These are phyloP conservation scores for Fomitopsis pinicola DNA, from an alignment of 1,284 basidiomycete species.

Conservation along the genomic window DNA sequence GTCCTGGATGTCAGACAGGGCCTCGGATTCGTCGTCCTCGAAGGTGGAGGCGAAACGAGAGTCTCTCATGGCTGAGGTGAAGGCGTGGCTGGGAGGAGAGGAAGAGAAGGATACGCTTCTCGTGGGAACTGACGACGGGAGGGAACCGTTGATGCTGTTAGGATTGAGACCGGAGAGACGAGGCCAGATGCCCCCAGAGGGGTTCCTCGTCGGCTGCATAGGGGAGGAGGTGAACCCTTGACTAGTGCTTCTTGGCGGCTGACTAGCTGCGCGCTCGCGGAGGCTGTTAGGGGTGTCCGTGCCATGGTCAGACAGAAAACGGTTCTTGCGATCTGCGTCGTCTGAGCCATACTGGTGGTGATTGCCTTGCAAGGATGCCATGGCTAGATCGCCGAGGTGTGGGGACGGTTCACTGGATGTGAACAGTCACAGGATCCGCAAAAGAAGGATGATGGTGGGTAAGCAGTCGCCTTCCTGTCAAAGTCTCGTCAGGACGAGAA, in stretches of 20 bases:
- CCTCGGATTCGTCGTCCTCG: slow-evolving; percentile 71
- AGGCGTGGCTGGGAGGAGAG: slow-evolving; percentile 40
- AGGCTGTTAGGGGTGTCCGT: slow-evolving; percentile 31
- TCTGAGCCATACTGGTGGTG: slow-evolving; percentile 27
- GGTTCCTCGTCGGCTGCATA: slow-evolving; percentile 47
- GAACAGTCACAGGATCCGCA: slow-evolving; percentile 25
- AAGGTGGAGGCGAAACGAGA: slow-evolving; percentile 60
- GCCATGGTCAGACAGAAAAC: slow-evolving; percentile 45
- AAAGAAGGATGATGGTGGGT: slow-evolving; percentile 4
- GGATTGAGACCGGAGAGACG: slow-evolving; percentile 36
- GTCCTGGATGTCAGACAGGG: slow-evolving; percentile 40
- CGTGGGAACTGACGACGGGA: slow-evolving; percentile 45
- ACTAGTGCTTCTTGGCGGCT: slow-evolving; percentile 54
- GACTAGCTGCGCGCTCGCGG: slow-evolving; percentile 61
- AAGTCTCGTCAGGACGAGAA: neutral
- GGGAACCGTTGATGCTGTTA: slow-evolving; percentile 20
- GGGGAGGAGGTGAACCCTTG: slow-evolving; percentile 51
- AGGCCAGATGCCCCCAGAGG: slow-evolving; percentile 43
- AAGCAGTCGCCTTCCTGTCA: neutral
- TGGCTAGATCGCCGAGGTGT: slow-evolving; percentile 19
- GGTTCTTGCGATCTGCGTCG: slow-evolving; percentile 46
- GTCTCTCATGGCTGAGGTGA: slow-evolving; percentile 61
- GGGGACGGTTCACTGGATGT: slow-evolving; percentile 23
- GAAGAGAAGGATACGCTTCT: slow-evolving; percentile 63
- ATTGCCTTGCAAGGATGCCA: slow-evolving; percentile 24